These are phyloP conservation scores for Reutealis trisperma DNA, from an alignment of 345 rosid genomes.

Conservation along the genomic window DNA sequence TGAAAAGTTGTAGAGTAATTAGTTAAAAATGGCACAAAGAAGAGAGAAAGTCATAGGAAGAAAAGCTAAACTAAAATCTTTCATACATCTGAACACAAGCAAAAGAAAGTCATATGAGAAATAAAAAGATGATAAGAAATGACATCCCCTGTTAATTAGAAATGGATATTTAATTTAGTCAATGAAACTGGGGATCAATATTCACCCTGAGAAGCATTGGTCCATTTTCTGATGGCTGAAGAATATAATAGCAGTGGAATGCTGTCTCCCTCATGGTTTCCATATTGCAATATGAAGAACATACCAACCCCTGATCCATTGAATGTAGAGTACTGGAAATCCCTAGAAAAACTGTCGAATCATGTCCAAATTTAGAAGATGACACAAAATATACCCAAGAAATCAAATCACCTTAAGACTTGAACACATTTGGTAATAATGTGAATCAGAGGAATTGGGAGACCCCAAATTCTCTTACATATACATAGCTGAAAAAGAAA, in stretches of 20 bases:
- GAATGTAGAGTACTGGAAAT: slow-evolving; percentile 66
- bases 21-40: slow-evolving; percentile 18
- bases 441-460: slow-evolving; percentile 17
- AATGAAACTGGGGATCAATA: slow-evolving; percentile 10
- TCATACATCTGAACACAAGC: not conserved
- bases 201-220: slow-evolving; percentile 92
- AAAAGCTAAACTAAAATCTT: not conserved
- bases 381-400: slow-evolving; percentile 5
- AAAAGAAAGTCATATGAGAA: slow-evolving; percentile 6
- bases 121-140: not conserved
- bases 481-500: slow-evolving; percentile 7
- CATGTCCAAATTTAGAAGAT: slow-evolving; percentile 7
- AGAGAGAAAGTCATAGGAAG: not conserved
- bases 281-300: slow-evolving; percentile 64
- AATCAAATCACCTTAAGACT: not conserved
- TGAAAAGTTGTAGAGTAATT: slow-evolving; percentile 42
- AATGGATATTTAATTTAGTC: slow-evolving; percentile 8
- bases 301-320: slow-evolving; percentile 80
- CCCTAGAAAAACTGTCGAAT: slow-evolving; percentile 71
- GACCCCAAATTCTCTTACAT: not conserved
- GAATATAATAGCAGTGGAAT: slow-evolving; percentile 74
- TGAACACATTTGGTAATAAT: slow-evolving; percentile 1
- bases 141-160: not conserved
- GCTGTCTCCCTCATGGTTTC: slow-evolving; percentile 57
- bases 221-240: slow-evolving; percentile 84